These are phyloP conservation scores for Avena insularis DNA, from an alignment of 176 grass and related monocot species.

Conservation along the genomic window DNA sequence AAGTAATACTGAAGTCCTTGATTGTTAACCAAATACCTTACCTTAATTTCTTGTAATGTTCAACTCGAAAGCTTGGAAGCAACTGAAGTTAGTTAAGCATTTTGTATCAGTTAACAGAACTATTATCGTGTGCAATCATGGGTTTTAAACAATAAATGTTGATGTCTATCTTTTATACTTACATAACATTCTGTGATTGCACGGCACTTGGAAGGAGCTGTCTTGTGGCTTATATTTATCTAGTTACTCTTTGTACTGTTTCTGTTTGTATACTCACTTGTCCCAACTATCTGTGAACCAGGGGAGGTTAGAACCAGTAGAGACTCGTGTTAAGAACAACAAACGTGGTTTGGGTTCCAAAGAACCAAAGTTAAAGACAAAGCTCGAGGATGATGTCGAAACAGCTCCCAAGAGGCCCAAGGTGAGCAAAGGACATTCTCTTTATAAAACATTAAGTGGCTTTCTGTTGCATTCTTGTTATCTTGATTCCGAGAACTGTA, in stretches of 20 bases:
- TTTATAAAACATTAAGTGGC: neutral
- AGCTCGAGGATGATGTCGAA: conserved; percentile 37
- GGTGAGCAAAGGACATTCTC: conserved; percentile 43
- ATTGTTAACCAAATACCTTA: neutral
- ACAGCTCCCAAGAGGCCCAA: conserved; percentile 51
- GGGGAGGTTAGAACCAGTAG: conserved; percentile 84
- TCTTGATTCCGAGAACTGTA: neutral
- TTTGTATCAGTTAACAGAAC: neutral
- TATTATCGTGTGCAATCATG: neutral
- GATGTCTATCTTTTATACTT: neutral
- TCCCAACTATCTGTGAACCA: conserved; percentile 31
- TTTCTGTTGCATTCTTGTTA: neutral
- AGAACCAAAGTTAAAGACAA: conserved; percentile 56
- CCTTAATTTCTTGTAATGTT: neutral
- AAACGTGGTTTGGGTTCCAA: conserved; percentile 84
- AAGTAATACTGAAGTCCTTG: neutral
- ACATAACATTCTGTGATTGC: neutral
- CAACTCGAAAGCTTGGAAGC: neutral
- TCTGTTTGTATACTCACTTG: conserved; percentile 5
- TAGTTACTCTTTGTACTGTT: neutral
- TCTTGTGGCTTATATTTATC: neutral
- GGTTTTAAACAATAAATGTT: neutral
- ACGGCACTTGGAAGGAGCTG: neutral
- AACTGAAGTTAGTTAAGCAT: neutral
- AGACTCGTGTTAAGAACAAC: conserved; percentile 83